Percentiles rank a stretch among this genome's conserved stretches.
These are phyloP conservation scores for Leccinum pellstonianum DNA, from an alignment of 768 basidiomycete genomes.

Conservation along the genomic window DNA sequence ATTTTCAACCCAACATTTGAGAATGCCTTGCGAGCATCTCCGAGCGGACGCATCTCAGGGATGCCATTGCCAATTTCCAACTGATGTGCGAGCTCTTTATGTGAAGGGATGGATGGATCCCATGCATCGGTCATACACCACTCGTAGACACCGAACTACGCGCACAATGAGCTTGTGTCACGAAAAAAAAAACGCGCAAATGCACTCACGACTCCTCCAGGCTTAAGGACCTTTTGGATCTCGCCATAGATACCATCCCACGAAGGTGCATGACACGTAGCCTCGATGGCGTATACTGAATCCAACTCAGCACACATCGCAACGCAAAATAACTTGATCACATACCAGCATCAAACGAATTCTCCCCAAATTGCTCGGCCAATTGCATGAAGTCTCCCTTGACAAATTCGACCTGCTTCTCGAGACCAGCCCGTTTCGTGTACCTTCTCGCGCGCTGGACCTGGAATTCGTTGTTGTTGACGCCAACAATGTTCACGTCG, in stretches of 20 bases:
- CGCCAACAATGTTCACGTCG: conserved; percentile 77
- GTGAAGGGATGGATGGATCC: conserved; percentile 81
- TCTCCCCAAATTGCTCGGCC: conserved; percentile 85
- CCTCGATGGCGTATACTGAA: conserved; percentile 94
- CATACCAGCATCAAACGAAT: conserved; percentile 91
- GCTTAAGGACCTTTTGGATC: conserved; percentile 92
- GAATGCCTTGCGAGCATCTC: conserved; percentile 71
- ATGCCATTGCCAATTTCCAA: conserved; percentile 97
- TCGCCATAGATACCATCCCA: conserved; percentile 96
- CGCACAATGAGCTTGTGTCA: conserved; percentile 2
- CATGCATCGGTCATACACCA: conserved; percentile 98
- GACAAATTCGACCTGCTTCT: conserved; percentile 75
- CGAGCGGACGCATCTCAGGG: conserved; percentile 89
- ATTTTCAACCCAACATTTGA: conserved; percentile 82
- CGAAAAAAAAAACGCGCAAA: not conserved
- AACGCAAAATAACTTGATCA: conserved; percentile 4
- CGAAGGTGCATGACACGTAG: conserved; percentile 92
- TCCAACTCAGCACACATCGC: conserved; percentile 7
- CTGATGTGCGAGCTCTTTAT: conserved; percentile 88
- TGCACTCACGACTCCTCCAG: conserved; percentile 84
- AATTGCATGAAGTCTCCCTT: conserved; percentile 98
- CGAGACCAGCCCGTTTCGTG: conserved; percentile 72
- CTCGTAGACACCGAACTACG: conserved; percentile 94
- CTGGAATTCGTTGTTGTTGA: conserved; percentile 98
- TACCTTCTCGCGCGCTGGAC: conserved; percentile 82